Conservation (phyloP, 1,284 basidiomycete genomes). For the Hortiboletus rubellus region DNA sequence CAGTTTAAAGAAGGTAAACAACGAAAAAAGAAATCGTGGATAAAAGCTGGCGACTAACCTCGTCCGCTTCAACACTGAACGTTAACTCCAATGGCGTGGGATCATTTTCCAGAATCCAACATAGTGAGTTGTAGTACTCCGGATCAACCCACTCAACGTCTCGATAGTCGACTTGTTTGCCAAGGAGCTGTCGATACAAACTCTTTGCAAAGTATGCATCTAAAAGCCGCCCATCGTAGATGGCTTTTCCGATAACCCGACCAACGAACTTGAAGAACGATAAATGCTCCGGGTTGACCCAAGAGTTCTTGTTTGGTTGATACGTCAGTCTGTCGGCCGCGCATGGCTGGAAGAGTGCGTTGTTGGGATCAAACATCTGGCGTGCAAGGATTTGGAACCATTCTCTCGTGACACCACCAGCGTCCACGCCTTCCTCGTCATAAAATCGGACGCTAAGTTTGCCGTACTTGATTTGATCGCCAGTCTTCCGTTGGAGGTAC, state of each 20-base stretch:
- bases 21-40: background rate
- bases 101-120: slow-evolving; percentile 91
- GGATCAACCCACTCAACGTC: slow-evolving; percentile 98
- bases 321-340: slow-evolving; percentile 93
- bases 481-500: slow-evolving; percentile 84
- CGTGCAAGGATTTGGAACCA: slow-evolving; percentile 98
- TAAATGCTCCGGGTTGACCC: slow-evolving; percentile 92
- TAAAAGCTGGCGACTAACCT: slow-evolving; percentile 53
- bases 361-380: slow-evolving; percentile 99
- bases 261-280: slow-evolving; percentile 99
- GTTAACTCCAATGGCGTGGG: slow-evolving; percentile 83
- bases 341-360: slow-evolving; percentile 97
- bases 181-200: slow-evolving; percentile 90
- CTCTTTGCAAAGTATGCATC: slow-evolving; percentile 99
- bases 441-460: slow-evolving; percentile 97
- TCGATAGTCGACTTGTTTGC: slow-evolving; percentile 88
- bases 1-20: slow-evolving; percentile 5
- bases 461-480: slow-evolving; percentile 97
- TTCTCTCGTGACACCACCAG: slow-evolving; percentile 96
- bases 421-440: slow-evolving; percentile 97
- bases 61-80: slow-evolving; percentile 90
- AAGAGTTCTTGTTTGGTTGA: slow-evolving; percentile 95
- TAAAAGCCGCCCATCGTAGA: slow-evolving; percentile 92
- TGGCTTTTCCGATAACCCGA: slow-evolving; percentile 94
- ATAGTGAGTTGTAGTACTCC: slow-evolving; percentile 92